Base-by-base conservation (phyloP, 495 filamentous ascomycete species). In the Penicillium ochrochloron region DNA sequence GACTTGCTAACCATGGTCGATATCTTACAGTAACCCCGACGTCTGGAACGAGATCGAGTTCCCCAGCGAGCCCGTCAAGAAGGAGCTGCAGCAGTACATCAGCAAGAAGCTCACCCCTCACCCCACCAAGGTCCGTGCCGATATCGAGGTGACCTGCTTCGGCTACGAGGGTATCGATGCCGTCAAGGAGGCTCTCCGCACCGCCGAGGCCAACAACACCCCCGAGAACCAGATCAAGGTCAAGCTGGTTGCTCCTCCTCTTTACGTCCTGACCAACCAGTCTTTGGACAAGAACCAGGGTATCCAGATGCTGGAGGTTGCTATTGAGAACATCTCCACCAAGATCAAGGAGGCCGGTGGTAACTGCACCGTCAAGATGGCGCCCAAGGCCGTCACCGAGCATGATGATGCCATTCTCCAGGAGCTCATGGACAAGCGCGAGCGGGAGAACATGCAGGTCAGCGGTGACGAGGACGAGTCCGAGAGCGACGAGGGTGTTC, bases 141-240 rank as follows among this genome's bases (percentile, higher is more conserved):
- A 99, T 79, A 90, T 99, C 59, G 95, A 97, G 79, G 95, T 97
- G 54, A 97, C 93, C 57, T 99, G 95, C 83, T 99, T 97, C 82
- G 90, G 90, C 41, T 99, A 99, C 77, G 95, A 98, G 62, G 95
- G 95, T 70, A 98, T 99, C 83, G 95, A 98, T 70, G 95, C 95
- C 33, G 93, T 99, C 72, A 99, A 99, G 85, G 80, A 84, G 9
- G 92, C 94, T 44, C 83, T 97, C 55, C 88, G 92, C 70, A 89
- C 87, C 55, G 94, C 94, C 58, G 94, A 97, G 78, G 91, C 89
- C 57, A 87, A 89, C 70, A 96, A 95, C 83, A 97, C 92, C 33
- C 79, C 84, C 51, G 93, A 97, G 42, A 93, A 86, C 66, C 92
- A 95, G 78, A 93, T 99, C 76, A 99, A 97, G 81, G 95, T 97